A percentile compares a stretch with the other conserved stretches of the same genome.
These are phyloP conservation scores for Amniculicola lignicola DNA, from an alignment of 495 filamentous ascomycete species.

Conservation along the genomic window DNA sequence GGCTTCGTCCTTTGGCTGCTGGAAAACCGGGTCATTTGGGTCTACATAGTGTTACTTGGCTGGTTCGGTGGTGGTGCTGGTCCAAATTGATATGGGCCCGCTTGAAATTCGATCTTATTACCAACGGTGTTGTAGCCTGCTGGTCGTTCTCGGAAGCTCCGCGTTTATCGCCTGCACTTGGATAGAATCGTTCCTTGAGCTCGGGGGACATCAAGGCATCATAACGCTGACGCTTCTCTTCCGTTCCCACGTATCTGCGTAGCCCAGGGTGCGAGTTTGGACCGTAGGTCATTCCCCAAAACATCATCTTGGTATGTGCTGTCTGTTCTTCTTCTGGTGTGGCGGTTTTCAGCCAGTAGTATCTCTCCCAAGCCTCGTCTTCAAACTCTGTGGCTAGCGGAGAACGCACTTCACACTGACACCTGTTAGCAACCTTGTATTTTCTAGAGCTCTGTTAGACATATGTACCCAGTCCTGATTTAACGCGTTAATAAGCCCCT, in stretches of 20 bases:
- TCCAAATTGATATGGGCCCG: background rate
- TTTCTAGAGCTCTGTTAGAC: background rate
- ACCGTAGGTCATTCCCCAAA: no score
- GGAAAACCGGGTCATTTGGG: slow-evolving; percentile 1
- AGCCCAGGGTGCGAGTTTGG: background rate
- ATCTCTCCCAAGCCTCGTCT: background rate
- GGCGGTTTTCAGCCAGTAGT: background rate
- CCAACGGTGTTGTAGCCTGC: background rate
- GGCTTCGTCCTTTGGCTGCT: background rate
- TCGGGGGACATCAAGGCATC: background rate
- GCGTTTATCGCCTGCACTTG: background rate
- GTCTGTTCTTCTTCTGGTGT: background rate
- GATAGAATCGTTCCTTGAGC: background rate
- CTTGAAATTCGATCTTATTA: background rate
- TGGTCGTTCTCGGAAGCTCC: background rate
- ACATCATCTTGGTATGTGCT: no score
- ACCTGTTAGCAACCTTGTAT: background rate
- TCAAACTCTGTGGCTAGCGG: background rate
- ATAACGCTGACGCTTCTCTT: background rate
- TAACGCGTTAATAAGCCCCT: background rate
- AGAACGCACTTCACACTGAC: background rate
- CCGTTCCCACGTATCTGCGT: background rate
- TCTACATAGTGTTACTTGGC: background rate
- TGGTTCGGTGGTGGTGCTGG: background rate
- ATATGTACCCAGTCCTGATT: background rate